These are phyloP conservation scores for Pseudonitzschia multiseries DNA, from an alignment of 108 stramenopile species.

Conservation along the genomic window DNA sequence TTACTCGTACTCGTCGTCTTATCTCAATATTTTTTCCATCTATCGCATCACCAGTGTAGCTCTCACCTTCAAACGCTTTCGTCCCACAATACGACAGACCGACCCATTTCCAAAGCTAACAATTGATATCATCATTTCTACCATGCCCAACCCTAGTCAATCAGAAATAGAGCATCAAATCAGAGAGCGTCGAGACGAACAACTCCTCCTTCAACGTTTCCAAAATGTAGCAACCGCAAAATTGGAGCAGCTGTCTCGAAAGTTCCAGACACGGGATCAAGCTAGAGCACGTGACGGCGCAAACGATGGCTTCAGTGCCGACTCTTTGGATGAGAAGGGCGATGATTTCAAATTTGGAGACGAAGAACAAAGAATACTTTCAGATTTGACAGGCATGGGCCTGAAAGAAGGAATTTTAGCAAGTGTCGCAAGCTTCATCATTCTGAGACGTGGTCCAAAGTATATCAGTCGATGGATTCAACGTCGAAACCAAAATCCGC, in stretches of 20 bases:
- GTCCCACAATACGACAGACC: too few species aligned
- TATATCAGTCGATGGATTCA: slow-evolving; percentile 29
- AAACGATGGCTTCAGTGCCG: neutral
- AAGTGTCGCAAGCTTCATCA: slow-evolving; percentile 27
- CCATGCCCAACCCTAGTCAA: neutral
- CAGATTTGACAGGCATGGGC: slow-evolving; percentile 32
- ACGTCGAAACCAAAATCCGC: slow-evolving; percentile 2
- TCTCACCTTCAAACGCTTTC: too few species aligned
- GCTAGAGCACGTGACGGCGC: neutral
- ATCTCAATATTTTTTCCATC: too few species aligned
- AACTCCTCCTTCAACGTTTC: slow-evolving; percentile 28
- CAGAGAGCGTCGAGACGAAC: slow-evolving; percentile 29
- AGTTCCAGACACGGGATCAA: slow-evolving; percentile 19
- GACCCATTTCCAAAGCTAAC: too few species aligned
- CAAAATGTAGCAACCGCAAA: slow-evolving; percentile 18
- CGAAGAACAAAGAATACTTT: slow-evolving; percentile 28
- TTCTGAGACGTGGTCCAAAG: slow-evolving; percentile 37
- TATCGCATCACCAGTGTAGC: too few species aligned
- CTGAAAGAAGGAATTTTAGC: slow-evolving; percentile 40
- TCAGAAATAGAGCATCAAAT: slow-evolving; percentile 3
- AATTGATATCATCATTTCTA: neutral
- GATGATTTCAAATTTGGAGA: slow-evolving; percentile 25
- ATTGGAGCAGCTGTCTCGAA: slow-evolving; percentile 26
- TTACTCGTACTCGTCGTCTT: too few species aligned
- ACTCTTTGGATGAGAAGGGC: too few species aligned